Evolutionary conservation across 495 filamentous ascomycete species (phyloP).

Genomic region (Penicillium herquei): DNA sequence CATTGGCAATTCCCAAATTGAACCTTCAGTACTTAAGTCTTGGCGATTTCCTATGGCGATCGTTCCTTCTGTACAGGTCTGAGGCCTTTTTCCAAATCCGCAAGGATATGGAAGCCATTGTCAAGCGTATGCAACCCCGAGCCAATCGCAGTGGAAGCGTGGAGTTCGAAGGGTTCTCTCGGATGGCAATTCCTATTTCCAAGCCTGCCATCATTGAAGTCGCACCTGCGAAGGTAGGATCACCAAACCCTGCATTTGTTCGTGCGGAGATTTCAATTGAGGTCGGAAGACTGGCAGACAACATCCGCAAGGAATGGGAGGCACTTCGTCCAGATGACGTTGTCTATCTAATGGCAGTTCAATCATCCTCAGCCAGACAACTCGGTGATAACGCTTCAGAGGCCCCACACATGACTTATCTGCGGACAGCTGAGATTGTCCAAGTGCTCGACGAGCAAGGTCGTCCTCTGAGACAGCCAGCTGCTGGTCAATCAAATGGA

Average conservation of each 20-base stretch:
- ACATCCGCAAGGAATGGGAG: constrained; percentile 87
- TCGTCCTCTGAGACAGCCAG: constrained; percentile 64
- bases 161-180: constrained; percentile 81
- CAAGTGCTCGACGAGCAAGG: constrained; percentile 90
- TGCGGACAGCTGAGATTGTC: constrained; percentile 83
- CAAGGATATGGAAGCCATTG: constrained; percentile 78
- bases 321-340: constrained; percentile 84
- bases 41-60: constrained; percentile 93
- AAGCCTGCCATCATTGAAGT: constrained; percentile 89
- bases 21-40: constrained; percentile 95
- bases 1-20: constrained; percentile 88
- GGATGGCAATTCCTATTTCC: constrained; percentile 83
- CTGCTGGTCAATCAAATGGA: constrained; percentile 49
- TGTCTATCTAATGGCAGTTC: constrained; percentile 78
- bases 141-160: constrained; percentile 59
- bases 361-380: constrained; percentile 46
- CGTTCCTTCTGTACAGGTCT: constrained; percentile 82
- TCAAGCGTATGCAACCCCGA: constrained; percentile 77
- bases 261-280: constrained; percentile 88
- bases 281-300: constrained; percentile 70
- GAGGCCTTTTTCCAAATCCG: constrained; percentile 95
- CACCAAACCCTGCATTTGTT: constrained; percentile 79
- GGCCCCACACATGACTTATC: constrained; percentile 59
- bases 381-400: constrained; percentile 48
- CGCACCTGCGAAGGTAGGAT: constrained; percentile 79